Conservation (phyloP, 2,329 filamentous ascomycete species). For the Tolypocladium inflatum region DNA sequence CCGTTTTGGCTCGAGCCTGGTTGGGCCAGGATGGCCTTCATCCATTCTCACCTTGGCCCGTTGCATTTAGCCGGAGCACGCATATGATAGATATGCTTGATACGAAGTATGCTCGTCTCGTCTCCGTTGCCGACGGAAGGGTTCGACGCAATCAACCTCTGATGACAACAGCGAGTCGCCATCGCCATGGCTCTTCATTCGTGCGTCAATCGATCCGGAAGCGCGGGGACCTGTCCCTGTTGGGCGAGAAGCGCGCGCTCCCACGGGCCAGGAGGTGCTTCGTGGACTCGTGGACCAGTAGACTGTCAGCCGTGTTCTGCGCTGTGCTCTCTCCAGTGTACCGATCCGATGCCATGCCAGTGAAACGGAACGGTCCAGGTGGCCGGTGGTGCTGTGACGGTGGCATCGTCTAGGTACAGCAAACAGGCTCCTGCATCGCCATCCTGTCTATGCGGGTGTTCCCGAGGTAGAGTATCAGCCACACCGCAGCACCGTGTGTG, state of each 20-base stretch:
- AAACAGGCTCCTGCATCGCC: not conserved
- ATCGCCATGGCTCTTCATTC: not conserved
- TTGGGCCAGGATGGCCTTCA: not conserved
- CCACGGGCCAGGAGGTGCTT: not conserved
- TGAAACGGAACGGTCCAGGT: not conserved
- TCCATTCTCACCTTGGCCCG: not conserved
- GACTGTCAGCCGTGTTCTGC: not conserved
- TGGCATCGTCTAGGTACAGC: not conserved
- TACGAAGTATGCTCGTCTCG: not conserved
- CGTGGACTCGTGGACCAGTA: not conserved
- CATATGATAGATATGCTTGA: no score
- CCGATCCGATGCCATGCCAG: not conserved
- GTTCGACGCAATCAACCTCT: not conserved
- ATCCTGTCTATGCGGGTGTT: not conserved
- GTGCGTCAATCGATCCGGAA: not conserved
- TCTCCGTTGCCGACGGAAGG: not conserved
- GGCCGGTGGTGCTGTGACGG: not conserved
- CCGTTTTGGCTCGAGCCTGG: constrained; percentile 1
- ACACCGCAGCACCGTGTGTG: not conserved
- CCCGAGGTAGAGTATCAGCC: not conserved
- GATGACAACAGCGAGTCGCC: not conserved
- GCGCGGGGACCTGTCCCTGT: not conserved
- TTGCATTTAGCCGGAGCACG: not conserved
- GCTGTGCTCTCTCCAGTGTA: not conserved
- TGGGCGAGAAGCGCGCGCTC: not conserved